Evolutionary conservation across 306 rosid species (phyloP).

Genomic region (Heteromeles arbutifolia): DNA sequence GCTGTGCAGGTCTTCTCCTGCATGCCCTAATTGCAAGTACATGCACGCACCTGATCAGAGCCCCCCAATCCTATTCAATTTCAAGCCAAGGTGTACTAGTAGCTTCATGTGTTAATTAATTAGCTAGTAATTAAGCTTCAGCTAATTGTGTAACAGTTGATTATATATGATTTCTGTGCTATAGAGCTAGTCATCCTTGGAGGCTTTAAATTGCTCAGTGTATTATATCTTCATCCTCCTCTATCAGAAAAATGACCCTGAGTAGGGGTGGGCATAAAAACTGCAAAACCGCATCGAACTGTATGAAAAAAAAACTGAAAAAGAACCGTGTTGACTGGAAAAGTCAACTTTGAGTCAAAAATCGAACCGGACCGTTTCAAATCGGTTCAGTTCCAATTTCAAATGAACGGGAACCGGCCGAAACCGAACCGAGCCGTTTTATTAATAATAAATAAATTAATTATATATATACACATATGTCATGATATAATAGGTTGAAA

Average conservation of each 20-base stretch:
- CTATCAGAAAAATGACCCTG: not conserved
- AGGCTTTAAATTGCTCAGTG: not conserved
- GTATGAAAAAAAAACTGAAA: too few relatives aligned
- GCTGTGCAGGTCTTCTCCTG: conserved; percentile 79
- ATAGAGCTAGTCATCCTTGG: not conserved
- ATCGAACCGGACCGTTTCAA: too few relatives aligned
- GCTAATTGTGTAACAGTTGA: not conserved
- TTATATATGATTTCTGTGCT: not conserved
- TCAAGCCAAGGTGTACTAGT: conserved; percentile 36
- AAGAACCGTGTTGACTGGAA: too few relatives aligned
- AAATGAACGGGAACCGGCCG: too few relatives aligned
- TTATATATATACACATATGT: too few relatives aligned
- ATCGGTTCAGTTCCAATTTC: too few relatives aligned
- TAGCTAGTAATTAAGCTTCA: not conserved
- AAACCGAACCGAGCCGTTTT: too few relatives aligned
- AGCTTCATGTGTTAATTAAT: conserved; percentile 38
- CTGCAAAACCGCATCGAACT: too few relatives aligned
- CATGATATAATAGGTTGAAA: too few relatives aligned
- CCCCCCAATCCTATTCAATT: conserved; percentile 50
- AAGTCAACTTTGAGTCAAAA: too few relatives aligned
- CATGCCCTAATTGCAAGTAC: conserved; percentile 95
- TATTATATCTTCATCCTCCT: not conserved
- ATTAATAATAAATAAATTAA: too few relatives aligned
- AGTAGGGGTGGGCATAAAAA: too few relatives aligned
- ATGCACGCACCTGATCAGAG: conserved; percentile 61